Conservation (phyloP, 2,329 filamentous ascomycete species). For the Monilinia aucupariae region DNA sequence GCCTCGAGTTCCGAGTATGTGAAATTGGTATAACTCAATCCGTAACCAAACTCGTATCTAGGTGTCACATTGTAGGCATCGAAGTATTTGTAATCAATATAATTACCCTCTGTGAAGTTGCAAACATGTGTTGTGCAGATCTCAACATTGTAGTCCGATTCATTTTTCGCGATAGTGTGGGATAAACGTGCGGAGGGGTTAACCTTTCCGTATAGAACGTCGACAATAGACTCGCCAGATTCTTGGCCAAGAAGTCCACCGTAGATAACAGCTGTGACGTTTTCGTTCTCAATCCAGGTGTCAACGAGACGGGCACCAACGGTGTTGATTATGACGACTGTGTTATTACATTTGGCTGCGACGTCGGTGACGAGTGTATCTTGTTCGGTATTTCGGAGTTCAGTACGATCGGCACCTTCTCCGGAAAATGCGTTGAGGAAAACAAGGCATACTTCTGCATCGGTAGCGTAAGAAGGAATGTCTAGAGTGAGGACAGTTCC, state of each 20-base stretch:
- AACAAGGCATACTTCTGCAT: constrained; percentile 7
- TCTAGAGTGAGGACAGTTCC: not conserved
- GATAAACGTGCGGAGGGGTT: constrained; percentile 74
- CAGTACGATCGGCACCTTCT: constrained; percentile 61
- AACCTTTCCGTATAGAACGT: constrained; percentile 72
- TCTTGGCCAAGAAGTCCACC: constrained; percentile 77
- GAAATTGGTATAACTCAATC: constrained; percentile 74
- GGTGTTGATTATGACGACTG: constrained; percentile 62
- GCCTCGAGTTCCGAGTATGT: constrained; percentile 57
- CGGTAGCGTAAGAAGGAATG: not conserved
- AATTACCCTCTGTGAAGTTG: constrained; percentile 70
- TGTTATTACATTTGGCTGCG: constrained; percentile 47
- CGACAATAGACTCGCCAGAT: constrained; percentile 68
- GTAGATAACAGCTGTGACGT: constrained; percentile 77
- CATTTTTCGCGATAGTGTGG: constrained; percentile 64
- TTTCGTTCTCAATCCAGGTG: constrained; percentile 67
- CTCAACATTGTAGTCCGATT: constrained; percentile 38
- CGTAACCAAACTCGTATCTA: constrained; percentile 73
- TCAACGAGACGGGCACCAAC: constrained; percentile 49
- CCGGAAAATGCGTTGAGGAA: constrained; percentile 62
- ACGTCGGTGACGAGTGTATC: constrained; percentile 41
- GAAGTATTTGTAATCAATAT: constrained; percentile 74
- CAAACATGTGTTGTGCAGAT: constrained; percentile 54
- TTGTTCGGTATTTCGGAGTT: constrained; percentile 43
- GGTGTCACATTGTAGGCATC: constrained; percentile 58